phyloP scores from a whole-genome alignment of 805 yeast genomes.

The Candida sphagnicola region DNA sequence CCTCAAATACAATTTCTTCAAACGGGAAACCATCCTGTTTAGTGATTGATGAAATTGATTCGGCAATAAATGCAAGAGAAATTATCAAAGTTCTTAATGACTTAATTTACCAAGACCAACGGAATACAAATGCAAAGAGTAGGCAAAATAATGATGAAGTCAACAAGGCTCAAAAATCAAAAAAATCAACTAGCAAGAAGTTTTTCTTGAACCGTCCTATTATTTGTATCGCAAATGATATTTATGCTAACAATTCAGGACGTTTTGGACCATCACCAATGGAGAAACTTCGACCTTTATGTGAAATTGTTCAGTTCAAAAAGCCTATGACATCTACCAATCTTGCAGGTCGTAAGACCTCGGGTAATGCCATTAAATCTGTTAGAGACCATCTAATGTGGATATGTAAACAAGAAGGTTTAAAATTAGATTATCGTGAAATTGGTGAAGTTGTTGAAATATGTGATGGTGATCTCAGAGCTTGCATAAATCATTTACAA shows the following conservation, averaged over 20 bases:
- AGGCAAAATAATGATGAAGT: slow-evolving; percentile 16
- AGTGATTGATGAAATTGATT: slow-evolving; percentile 84
- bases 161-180: slow-evolving; percentile 17
- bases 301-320: slow-evolving; percentile 68
- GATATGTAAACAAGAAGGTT: slow-evolving; percentile 51
- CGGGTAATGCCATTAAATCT: slow-evolving; percentile 33
- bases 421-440: slow-evolving; percentile 44
- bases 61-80: slow-evolving; percentile 32
- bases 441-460: slow-evolving; percentile 64
- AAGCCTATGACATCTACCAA: slow-evolving; percentile 49
- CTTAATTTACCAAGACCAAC: slow-evolving; percentile 53
- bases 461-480: slow-evolving; percentile 80
- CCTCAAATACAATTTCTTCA: slow-evolving; percentile 54
- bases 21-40: slow-evolving; percentile 76
- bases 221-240: slow-evolving; percentile 87
- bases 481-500: slow-evolving; percentile 79
- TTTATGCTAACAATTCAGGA: slow-evolving; percentile 47
- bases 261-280: slow-evolving; percentile 46
- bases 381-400: slow-evolving; percentile 39
- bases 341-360: slow-evolving; percentile 39
- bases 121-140: slow-evolving; percentile 38
- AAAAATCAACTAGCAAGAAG: slow-evolving; percentile 19
- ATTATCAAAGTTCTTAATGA: slow-evolving; percentile 51
- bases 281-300: slow-evolving; percentile 66
- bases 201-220: slow-evolving; percentile 70